Percentiles rank a stretch among this genome's conserved stretches.
Conservation (phyloP, 768 basidiomycete species). For the Psilocybe tampanensis region DNA sequence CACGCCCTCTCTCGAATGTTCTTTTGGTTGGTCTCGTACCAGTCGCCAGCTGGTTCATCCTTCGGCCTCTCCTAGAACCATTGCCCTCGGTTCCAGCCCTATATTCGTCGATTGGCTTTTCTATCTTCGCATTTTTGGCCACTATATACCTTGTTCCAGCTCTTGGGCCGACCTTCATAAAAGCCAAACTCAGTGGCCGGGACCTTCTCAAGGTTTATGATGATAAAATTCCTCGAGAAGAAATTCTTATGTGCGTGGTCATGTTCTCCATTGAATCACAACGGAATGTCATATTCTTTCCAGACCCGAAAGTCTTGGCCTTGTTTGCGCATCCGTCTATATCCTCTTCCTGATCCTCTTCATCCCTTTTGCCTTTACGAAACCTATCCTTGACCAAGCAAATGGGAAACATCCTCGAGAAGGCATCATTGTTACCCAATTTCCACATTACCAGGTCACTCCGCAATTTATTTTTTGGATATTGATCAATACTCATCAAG, state of each 20-base stretch:
- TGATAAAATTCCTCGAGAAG: slow-evolving; percentile 70
- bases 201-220: slow-evolving; percentile 86
- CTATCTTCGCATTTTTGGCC: slow-evolving; percentile 78
- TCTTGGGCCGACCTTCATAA: slow-evolving; percentile 78
- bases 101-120: slow-evolving; percentile 81
- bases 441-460: slow-evolving; percentile 83
- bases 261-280: not conserved
- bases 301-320: slow-evolving; percentile 93
- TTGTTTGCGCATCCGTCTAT: slow-evolving; percentile 89
- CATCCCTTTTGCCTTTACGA: slow-evolving; percentile 93
- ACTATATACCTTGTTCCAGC: slow-evolving; percentile 82
- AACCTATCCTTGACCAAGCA: slow-evolving; percentile 54
- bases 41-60: slow-evolving; percentile 71
- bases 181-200: slow-evolving; percentile 79
- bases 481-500: not conserved
- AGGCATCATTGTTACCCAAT: slow-evolving; percentile 67
- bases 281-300: slow-evolving; percentile 7
- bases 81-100: slow-evolving; percentile 71
- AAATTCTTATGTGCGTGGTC: slow-evolving; percentile 15
- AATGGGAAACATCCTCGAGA: slow-evolving; percentile 48
- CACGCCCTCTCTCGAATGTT: slow-evolving; percentile 53
- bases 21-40: slow-evolving; percentile 65
- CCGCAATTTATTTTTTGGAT: slow-evolving; percentile 19
- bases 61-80: slow-evolving; percentile 72
- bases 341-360: slow-evolving; percentile 87